Evolutionary conservation across 768 basidiomycete species (phyloP).

Genomic region (Stropharia rugosoannulata): DNA sequence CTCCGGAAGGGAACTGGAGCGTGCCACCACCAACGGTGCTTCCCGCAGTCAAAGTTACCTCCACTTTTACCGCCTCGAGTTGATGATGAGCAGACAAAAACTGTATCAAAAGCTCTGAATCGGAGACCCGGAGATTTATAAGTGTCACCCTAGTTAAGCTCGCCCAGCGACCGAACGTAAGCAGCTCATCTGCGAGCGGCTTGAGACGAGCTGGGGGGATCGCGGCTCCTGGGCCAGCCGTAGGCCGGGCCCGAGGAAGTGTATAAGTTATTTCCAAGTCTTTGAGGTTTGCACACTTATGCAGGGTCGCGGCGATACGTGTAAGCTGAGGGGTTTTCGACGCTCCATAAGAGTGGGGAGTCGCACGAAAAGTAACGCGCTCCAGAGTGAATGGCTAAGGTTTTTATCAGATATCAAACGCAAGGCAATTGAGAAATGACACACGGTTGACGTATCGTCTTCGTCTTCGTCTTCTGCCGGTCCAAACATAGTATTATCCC

Average conservation of each 20-base stretch:
- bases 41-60: constrained; percentile 20
- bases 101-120: constrained; percentile 38
- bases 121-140: constrained; percentile 49
- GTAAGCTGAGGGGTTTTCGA: too few species aligned
- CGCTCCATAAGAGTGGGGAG: too few species aligned
- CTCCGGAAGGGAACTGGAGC: constrained; percentile 32
- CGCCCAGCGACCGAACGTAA: constrained; percentile 54
- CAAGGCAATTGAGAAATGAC: too few species aligned
- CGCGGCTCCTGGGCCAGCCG: constrained; percentile 7
- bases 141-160: constrained; percentile 53
- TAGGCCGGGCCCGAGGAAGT: constrained; percentile 27
- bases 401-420: too few species aligned
- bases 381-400: too few species aligned
- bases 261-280: constrained; percentile 45
- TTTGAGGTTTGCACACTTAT: constrained; percentile 16
- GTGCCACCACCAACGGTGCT: constrained; percentile 1
- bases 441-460: too few species aligned
- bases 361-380: too few species aligned
- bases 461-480: too few species aligned
- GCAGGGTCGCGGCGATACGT: too few species aligned
- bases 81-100: constrained; percentile 55
- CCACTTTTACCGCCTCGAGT: constrained; percentile 56
- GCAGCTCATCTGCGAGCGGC: constrained; percentile 54
- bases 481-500: too few species aligned
- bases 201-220: constrained; percentile 21